phyloP scores from a whole-genome alignment of 495 filamentous ascomycete genomes.

The Diplogelasinospora grovesii region DNA sequence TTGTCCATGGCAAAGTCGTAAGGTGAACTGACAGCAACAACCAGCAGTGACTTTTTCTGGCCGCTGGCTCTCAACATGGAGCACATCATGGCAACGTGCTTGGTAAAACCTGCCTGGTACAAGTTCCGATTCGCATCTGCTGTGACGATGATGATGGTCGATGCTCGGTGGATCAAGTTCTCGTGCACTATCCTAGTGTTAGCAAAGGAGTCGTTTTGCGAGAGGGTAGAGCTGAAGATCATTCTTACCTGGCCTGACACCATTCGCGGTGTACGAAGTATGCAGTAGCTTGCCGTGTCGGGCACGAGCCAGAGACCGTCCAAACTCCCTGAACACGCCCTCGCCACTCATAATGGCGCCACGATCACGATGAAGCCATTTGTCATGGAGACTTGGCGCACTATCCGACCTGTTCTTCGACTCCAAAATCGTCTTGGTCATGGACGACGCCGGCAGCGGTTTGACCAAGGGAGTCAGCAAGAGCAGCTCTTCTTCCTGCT shows the following conservation, averaged over 20 bases:
- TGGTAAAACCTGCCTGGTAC: slow-evolving; percentile 86
- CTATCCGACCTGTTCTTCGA: slow-evolving; percentile 36
- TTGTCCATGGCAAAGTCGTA: slow-evolving; percentile 94
- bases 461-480: slow-evolving; percentile 81
- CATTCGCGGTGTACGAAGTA: slow-evolving; percentile 87
- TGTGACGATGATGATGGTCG: slow-evolving; percentile 78
- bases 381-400: slow-evolving; percentile 45
- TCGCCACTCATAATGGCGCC: slow-evolving; percentile 79
- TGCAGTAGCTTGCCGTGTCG: slow-evolving; percentile 76
- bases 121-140: slow-evolving; percentile 86
- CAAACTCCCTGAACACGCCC: slow-evolving; percentile 78
- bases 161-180: slow-evolving; percentile 78
- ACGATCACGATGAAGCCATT: slow-evolving; percentile 48
- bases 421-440: slow-evolving; percentile 47
- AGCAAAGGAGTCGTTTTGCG: slow-evolving; percentile 5
- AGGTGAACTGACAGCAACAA: slow-evolving; percentile 84
- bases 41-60: slow-evolving; percentile 67
- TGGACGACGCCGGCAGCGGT: slow-evolving; percentile 75
- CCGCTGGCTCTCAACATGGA: slow-evolving; percentile 48
- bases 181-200: slow-evolving; percentile 56
- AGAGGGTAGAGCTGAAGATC: too few species aligned
- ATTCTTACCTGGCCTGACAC: slow-evolving; percentile 59
- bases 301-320: slow-evolving; percentile 71
- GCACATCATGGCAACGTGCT: slow-evolving; percentile 91
- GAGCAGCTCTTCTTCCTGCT: slow-evolving; percentile 75